Conservation (phyloP, 208 protist genomes). For the Trypanosoma avium region DNA sequence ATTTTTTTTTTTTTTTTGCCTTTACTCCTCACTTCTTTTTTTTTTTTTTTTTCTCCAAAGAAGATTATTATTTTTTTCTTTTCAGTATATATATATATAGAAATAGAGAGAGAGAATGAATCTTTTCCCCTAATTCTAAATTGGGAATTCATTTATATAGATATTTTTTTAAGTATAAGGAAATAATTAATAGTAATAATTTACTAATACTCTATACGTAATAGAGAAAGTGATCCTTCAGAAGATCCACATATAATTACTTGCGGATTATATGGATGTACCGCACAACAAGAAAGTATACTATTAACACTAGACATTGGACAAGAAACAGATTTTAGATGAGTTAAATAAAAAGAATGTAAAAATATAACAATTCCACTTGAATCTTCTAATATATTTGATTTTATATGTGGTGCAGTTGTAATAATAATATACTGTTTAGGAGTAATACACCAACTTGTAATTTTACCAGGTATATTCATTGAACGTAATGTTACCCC, state of each 20-base stretch:
- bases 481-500: conserved; percentile 70
- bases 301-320: conserved; percentile 30
- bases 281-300: conserved; percentile 40
- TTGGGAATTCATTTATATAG: neutral
- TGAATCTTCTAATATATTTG: conserved; percentile 14
- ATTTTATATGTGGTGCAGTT: conserved; percentile 29
- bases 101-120: too few relatives aligned
- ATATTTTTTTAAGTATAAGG: neutral
- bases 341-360: conserved; percentile 71
- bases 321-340: conserved; percentile 51
- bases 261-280: conserved; percentile 65
- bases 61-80: too few relatives aligned
- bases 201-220: conserved; percentile 12
- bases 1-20: neutral
- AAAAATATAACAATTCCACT: conserved; percentile 53
- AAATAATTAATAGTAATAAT: neutral
- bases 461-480: conserved; percentile 56
- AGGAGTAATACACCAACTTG: conserved; percentile 56
- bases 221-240: conserved; percentile 31
- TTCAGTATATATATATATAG: neutral
- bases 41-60: neutral
- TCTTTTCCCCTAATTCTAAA: neutral
- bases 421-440: conserved; percentile 73
- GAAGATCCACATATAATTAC: conserved; percentile 56
- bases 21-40: neutral